Evolutionary conservation across 257 asterid species (phyloP), one percentile per base, ranked within the genome.

Genomic region (Vinca minor): DNA sequence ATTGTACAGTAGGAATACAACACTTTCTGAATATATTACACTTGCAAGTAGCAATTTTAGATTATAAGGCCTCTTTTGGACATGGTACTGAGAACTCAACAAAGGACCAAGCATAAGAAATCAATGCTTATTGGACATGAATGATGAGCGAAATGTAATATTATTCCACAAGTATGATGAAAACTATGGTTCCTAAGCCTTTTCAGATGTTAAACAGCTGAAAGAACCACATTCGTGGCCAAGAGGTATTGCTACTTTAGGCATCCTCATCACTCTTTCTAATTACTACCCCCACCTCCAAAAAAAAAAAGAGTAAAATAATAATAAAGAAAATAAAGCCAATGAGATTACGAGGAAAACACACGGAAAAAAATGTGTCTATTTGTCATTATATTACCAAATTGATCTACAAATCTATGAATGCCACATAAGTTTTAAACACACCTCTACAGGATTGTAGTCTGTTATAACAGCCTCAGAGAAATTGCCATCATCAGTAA

Each of bases 401-500:
- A 50, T 50, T 50, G 15, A 9, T 17, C 8, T 11, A 25, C 15
- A 55, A 55, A 5, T 4, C 38, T 14, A 55, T 15, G 25, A 15
- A 31, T 55, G n/a, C 31, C 32, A n/a, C 41, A 17, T 55, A 55
- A 50, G 29, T 41, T 49, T n/a, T 4, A 5, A 64, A 78, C 87
- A 68, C 81, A 93, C 99, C 77, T 93, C 92, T 36, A 69, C 77
- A 32, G 91, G 84, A 64, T 87, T 82, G 76, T 84, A 89, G 58
- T 87, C 86, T 65, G 80, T 78, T 76, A 93, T 84, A 71, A 84
- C 63, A 68, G 99, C 99, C 85, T 89, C 97, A 53, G 85, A 89
- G 73, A 93, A 93, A 75, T 89, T 93, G 73, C 78, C 80, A 87
- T 89, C 97, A 7, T 70, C 91, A 31, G 96, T 95, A 95, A 91